Percentiles rank a stretch among this genome's conserved stretches.
phyloP scores from a whole-genome alignment of 176 grass and related monocot genomes.

The Luzula sylvatica region DNA sequence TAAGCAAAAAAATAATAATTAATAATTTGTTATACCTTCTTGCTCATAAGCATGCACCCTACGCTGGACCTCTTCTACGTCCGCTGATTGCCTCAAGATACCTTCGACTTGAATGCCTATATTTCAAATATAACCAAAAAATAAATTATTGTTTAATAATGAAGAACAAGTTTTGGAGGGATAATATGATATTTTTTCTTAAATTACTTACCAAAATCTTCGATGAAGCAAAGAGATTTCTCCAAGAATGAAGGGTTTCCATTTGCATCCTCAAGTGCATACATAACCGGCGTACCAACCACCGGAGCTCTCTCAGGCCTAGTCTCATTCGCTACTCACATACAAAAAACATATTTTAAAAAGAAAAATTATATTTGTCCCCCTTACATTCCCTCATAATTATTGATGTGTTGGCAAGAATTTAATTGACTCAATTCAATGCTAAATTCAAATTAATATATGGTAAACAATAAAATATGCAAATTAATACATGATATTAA shows the following conservation, averaged over 20 bases:
- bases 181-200: background rate
- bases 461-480: too few relatives aligned
- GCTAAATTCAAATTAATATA: too few relatives aligned
- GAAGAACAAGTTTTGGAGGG: background rate
- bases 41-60: constrained; percentile 91
- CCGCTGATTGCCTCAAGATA: constrained; percentile 91
- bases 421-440: too few relatives aligned
- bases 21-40: too few relatives aligned
- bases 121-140: constrained; percentile 15
- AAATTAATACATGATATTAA: too few relatives aligned
- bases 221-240: constrained; percentile 88
- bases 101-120: constrained; percentile 94
- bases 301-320: constrained; percentile 34
- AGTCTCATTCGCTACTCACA: constrained; percentile 35
- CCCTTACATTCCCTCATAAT: too few relatives aligned
- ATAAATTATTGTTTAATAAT: constrained; percentile 4
- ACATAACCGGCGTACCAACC: constrained; percentile 41
- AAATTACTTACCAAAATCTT: constrained; percentile 61
- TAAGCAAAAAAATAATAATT: constrained; percentile 3
- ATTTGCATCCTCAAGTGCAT: constrained; percentile 77
- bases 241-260: constrained; percentile 91
- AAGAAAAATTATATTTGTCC: too few relatives aligned
- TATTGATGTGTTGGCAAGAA: too few relatives aligned
- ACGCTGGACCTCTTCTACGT: constrained; percentile 97
- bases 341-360: too few relatives aligned